A percentile compares a stretch with the other conserved stretches of the same genome.
phyloP scores from a whole-genome alignment of 345 rosid species.

The Reutealis trisperma region DNA sequence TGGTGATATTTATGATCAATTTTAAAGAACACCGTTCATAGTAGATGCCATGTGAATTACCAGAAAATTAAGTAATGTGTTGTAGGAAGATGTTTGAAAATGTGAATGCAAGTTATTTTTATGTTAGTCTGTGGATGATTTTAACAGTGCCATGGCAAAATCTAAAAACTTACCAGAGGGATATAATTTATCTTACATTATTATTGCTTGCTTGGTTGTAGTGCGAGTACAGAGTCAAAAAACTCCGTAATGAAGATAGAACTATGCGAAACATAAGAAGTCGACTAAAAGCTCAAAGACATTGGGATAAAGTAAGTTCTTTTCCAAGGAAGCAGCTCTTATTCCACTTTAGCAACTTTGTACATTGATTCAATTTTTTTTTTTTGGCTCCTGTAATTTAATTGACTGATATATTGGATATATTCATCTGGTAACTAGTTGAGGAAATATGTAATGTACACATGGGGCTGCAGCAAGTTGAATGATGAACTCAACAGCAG shows the following conservation, averaged over 20 bases:
- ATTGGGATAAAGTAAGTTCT: slow-evolving; percentile 76
- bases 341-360: background rate
- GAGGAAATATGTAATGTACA: slow-evolving; percentile 88
- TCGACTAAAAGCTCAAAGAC: slow-evolving; percentile 76
- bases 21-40: background rate
- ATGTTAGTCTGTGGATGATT: background rate
- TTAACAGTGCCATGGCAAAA: background rate
- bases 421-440: slow-evolving; percentile 47
- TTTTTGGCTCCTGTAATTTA: slow-evolving; percentile 9
- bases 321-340: slow-evolving; percentile 16
- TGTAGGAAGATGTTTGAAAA: background rate
- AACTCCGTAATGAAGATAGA: slow-evolving; percentile 78
- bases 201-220: slow-evolving; percentile 36
- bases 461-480: slow-evolving; percentile 63
- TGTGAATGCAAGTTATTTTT: background rate
- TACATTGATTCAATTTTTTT: slow-evolving; percentile 4
- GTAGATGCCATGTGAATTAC: background rate
- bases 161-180: background rate
- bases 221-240: slow-evolving; percentile 86
- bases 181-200: slow-evolving; percentile 10
- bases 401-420: slow-evolving; percentile 8
- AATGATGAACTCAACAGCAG: slow-evolving; percentile 36
- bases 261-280: slow-evolving; percentile 61
- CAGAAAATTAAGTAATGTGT: background rate
- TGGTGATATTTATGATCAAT: too few species aligned